Base-by-base conservation (phyloP, 2,329 filamentous ascomycete genomes). In the Apiospora marii region DNA sequence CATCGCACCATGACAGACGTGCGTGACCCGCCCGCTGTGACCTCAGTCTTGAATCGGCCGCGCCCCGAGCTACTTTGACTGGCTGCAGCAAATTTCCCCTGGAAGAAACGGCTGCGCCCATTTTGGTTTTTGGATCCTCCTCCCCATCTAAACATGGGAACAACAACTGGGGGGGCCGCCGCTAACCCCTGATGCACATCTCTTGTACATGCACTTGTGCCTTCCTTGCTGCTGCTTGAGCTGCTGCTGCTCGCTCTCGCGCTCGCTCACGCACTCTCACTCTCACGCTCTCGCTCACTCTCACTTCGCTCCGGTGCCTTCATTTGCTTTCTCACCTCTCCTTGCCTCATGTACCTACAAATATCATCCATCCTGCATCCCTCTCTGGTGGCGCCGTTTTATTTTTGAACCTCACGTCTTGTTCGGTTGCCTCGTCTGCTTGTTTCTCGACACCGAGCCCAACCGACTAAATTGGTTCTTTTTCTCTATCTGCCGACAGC, bases 11-110 rank as follows among this genome's bases (percentile, higher is more conserved):
- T 41, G 58, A 64, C 58, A 64, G 58, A 41, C 44, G 41, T 68
- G 67, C 67, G 41, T 48, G 67, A 68, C 67, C 67, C 67, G 67
- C 67, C 67, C 67, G 67, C 67, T 68, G 67, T 68, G 67, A 68
- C 67, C 67, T 68, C 67, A 68, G 41, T 68, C 67, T 68, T 68
- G 67, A 68, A 68, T 68, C 67, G 67, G 44, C 67, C 67, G 67
- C 67, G 67, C 67, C 67, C 44, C 67, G 67, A 44, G 58, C 58
- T 64, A 64, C 58, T 64, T 64, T 64, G 30, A 64, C 58, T 64
- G 58, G 58, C 58, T 64, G 58, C 58, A 64, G 58, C 58, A 64
- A 64, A 64, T 64, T 64, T 64, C 58, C 58, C 58, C 58, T 64
- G 58, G 58, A 64, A 64, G 58, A 64, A 64, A 64, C 58, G 58